Evolutionary conservation across 2,329 filamentous ascomycete genomes (phyloP), one percentile per base, ranked within the genome.

Genomic region (Neofusicoccum ribis): DNA sequence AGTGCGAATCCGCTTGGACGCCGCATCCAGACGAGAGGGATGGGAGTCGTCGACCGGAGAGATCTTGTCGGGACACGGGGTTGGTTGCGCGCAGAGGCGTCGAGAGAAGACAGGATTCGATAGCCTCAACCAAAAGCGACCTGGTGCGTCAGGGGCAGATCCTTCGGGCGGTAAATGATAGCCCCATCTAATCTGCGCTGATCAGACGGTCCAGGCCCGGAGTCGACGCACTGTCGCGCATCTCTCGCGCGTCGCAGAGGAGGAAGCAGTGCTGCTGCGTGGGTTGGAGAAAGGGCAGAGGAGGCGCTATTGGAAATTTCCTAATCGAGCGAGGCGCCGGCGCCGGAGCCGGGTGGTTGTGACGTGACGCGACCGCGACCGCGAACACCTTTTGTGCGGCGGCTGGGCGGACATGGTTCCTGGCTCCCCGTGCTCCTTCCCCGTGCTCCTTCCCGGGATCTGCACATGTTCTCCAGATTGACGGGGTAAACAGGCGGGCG

Each of bases 261-360:
- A 31, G 27, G 5, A 31, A 7, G 27, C 27, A 5, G 27, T 31
- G 27, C 27, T 31, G 27, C 27, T 31, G 27, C 3, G 27, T 31
- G 27, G 27, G 27, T 7, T 31, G 27, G 27, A 31, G 27, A 31
- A 31, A 31, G 27, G 27, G 14, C 54, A 31, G 54, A 41, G 27
- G n/a, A 7, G 56, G 56, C 56, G 43, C 56, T 60, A 60, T 60
- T 60, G 56, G 44, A 60, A 60, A 60, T 47, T 60, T 14, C 56
- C 56, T 47, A 14, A 36, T 60, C 43, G 41, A 17, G 12, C 7
- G 41, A 44, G 41, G 36, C 31, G 34, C n/a, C 11, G n/a, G 34
- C 11, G 12, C 8, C 27, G 31, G 15, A 39, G 31, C 11, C 8
- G 23, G 12, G 23, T 31, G 5, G 9, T 34, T 34, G 20, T 50